Evolutionary conservation across 805 yeast species (phyloP).

Genomic region (Metschnikowia arizonensis): DNA sequence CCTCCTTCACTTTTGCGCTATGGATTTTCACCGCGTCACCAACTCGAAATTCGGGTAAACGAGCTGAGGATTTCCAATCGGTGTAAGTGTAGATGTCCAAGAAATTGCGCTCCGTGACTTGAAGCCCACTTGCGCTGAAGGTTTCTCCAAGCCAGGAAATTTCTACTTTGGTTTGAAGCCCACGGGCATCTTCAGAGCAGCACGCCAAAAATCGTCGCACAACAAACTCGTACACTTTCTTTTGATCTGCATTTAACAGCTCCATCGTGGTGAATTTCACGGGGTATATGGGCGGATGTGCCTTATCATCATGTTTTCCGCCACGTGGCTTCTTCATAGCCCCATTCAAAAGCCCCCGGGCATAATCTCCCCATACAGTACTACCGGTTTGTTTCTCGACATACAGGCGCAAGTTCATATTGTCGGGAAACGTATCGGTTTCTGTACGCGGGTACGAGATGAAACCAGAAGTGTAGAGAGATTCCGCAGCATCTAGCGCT

Average conservation of each 20-base stretch:
- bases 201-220: conserved; percentile 85
- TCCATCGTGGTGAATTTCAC: conserved; percentile 43
- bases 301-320: conserved; percentile 86
- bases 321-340: conserved; percentile 61
- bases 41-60: conserved; percentile 58
- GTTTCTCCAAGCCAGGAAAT: conserved; percentile 75
- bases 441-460: conserved; percentile 97
- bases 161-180: conserved; percentile 57
- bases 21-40: conserved; percentile 56
- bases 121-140: conserved; percentile 70
- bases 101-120: conserved; percentile 70
- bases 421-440: conserved; percentile 77
- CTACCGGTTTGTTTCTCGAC: conserved; percentile 58
- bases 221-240: conserved; percentile 79
- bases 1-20: conserved; percentile 59
- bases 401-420: conserved; percentile 64
- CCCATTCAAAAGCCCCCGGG: conserved; percentile 32
- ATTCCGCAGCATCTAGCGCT: conserved; percentile 75
- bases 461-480: conserved; percentile 77
- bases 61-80: conserved; percentile 67
- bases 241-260: conserved; percentile 42
- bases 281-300: conserved; percentile 99
- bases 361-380: conserved; percentile 69
- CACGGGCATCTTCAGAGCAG: conserved; percentile 88
- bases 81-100: conserved; percentile 76